Evolutionary conservation across 2,329 filamentous ascomycete genomes (phyloP), one percentile per base, ranked within the genome.

Genomic region (Botrytis byssoidea): DNA sequence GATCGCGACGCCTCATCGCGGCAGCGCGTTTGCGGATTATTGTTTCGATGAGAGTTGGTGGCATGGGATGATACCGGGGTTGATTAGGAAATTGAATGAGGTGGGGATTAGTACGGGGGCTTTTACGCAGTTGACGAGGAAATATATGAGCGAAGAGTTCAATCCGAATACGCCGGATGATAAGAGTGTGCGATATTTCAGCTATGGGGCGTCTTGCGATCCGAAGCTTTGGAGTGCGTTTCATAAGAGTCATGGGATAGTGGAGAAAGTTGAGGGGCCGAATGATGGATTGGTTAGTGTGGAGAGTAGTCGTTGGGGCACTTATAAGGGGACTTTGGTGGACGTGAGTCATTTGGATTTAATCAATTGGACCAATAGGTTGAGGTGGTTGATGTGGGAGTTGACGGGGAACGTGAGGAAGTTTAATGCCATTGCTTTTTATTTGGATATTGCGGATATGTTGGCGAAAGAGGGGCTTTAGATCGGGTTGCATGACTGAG

Each of bases 261-360:
- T 92, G 35, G 77, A 83, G 18, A 80, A 82, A 55, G 78, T 79
- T 0, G 89, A 91, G 78, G 90, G 90, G 0, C 84, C 87, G 25
- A 92, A 92, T 76, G 90, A 92, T 77, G 90, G 90, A 1, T 82
- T 92, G n/a, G 90, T 92, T 20, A 94, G 88, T 79, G 88, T 91
- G 18, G 82, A 84, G 69, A 91, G 89, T 78, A 87, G 88, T 64
- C 83, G 83, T 74, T 91, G 89, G 89, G 90, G 90, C 10, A 84
- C 83, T 16, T 91, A 92, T 79, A 87, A 89, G 78, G 90, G 90
- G 6, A 91, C 90, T 2, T 79, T 92, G 73, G 81, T 90, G 7
- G 86, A 84, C 1, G 89, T 91, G 10, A 90, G 86, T 77, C 90
- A 92, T 78, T 81, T 91, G 40, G 89, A 91, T 77, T 80, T 91